Percentiles rank a stretch among this genome's conserved stretches.
Evolutionary conservation across 371 early-diverging fungal species (phyloP).

Genomic region (Mucor circinelloides): DNA sequence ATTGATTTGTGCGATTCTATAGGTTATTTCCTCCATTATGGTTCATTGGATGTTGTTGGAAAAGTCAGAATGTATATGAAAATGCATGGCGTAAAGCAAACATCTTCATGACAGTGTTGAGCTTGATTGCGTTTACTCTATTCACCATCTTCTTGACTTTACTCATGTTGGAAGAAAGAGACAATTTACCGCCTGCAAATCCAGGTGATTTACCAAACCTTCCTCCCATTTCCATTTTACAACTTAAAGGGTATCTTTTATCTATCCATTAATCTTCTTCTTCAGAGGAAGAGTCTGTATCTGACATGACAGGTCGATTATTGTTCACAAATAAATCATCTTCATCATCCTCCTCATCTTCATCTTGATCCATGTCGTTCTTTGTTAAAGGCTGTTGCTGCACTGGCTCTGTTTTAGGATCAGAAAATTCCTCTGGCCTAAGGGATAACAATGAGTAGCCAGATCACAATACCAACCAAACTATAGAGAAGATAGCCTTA

Average conservation of each 20-base stretch:
- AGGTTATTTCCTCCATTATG: conserved; percentile 26
- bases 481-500: conserved; percentile 36
- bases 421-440: conserved; percentile 48
- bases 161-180: neutral
- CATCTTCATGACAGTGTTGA: conserved; percentile 9
- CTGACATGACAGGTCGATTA: conserved; percentile 57
- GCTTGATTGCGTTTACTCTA: neutral
- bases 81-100: conserved; percentile 23
- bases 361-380: conserved; percentile 7
- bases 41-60: conserved; percentile 21
- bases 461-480: neutral
- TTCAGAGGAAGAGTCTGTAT: conserved; percentile 32
- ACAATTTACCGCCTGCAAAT: conserved; percentile 1
- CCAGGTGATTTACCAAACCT: neutral
- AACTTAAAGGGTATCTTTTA: neutral
- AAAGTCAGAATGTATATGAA: conserved; percentile 15
- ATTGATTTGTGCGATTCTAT: neutral
- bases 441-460: neutral
- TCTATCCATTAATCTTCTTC: conserved; percentile 19
- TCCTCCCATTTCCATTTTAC: neutral
- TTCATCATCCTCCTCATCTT: conserved; percentile 37
- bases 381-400: neutral
- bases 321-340: conserved; percentile 72
- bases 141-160: neutral
- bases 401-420: conserved; percentile 14